Evolutionary conservation across 306 rosid species (phyloP).

Genomic region (Casuarina glauca): DNA sequence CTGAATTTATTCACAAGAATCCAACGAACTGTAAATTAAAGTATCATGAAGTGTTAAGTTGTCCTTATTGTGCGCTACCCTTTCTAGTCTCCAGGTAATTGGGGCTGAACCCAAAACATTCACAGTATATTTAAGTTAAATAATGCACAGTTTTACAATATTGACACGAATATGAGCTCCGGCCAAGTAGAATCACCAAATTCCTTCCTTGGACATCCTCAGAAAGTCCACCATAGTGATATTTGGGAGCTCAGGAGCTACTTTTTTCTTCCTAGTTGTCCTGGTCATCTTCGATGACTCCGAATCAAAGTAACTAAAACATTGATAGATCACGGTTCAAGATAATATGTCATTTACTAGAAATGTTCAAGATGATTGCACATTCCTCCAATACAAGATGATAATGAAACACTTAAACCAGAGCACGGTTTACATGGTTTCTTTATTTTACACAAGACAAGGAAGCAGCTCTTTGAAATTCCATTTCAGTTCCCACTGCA

Average conservation of each 20-base stretch:
- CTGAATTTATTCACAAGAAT: not conserved
- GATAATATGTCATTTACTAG: conserved; percentile 23
- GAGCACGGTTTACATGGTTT: too few species aligned
- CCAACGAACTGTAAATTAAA: not conserved
- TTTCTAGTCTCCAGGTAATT: conserved; percentile 18
- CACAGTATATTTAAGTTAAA: not conserved
- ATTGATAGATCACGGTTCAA: conserved; percentile 21
- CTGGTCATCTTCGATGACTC: conserved; percentile 56
- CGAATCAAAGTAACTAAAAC: conserved; percentile 54
- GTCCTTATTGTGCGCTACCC: not conserved
- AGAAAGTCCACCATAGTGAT: conserved; percentile 69
- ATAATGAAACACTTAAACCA: too few species aligned
- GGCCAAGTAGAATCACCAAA: conserved; percentile 54
- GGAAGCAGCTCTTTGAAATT: too few species aligned
- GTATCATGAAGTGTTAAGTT: not conserved
- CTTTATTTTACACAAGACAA: too few species aligned
- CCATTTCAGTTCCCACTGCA: conserved; percentile 7
- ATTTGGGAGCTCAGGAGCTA: conserved; percentile 51
- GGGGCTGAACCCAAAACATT: conserved; percentile 28
- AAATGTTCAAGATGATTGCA: conserved; percentile 46
- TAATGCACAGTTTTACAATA: conserved; percentile 30
- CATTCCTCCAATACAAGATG: too few species aligned
- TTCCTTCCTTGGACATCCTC: conserved; percentile 85
- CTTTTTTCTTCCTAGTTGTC: conserved; percentile 62
- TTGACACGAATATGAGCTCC: conserved; percentile 17